Conservation (phyloP, 106 monocot genomes). For the Posidonia australis region DNA sequence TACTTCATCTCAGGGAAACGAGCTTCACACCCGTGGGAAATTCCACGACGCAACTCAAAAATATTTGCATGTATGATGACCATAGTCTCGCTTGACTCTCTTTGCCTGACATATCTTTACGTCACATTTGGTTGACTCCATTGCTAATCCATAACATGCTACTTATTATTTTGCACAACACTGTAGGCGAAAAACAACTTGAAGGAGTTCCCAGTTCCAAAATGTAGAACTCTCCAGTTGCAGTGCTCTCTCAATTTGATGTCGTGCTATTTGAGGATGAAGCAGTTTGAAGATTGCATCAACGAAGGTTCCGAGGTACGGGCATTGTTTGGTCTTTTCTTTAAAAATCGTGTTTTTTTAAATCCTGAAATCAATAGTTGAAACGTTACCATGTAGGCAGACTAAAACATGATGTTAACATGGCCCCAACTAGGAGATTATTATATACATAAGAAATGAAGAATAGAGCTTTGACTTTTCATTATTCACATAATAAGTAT, state of each 20-base stretch:
- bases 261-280: constrained; percentile 86
- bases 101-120: background rate
- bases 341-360: too few species aligned
- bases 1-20: constrained; percentile 56
- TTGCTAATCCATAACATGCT: background rate
- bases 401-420: too few species aligned
- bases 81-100: constrained; percentile 1
- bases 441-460: too few species aligned
- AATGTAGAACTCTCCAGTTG: constrained; percentile 51
- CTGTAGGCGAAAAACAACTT: constrained; percentile 84
- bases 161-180: background rate
- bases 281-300: constrained; percentile 73
- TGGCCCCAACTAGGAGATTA: too few species aligned
- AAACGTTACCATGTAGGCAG: too few species aligned
- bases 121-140: background rate
- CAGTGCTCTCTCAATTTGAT: constrained; percentile 92
- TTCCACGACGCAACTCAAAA: constrained; percentile 73
- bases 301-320: constrained; percentile 83
- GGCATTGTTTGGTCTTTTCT: too few species aligned
- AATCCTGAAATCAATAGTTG: too few species aligned
- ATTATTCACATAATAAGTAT: too few species aligned
- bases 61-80: constrained; percentile 69
- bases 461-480: too few species aligned
- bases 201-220: constrained; percentile 47
- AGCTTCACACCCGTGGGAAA: constrained; percentile 49